phyloP scores from a whole-genome alignment of 2,329 filamentous ascomycete genomes.

The Coniosporium tulheliwenetii region DNA sequence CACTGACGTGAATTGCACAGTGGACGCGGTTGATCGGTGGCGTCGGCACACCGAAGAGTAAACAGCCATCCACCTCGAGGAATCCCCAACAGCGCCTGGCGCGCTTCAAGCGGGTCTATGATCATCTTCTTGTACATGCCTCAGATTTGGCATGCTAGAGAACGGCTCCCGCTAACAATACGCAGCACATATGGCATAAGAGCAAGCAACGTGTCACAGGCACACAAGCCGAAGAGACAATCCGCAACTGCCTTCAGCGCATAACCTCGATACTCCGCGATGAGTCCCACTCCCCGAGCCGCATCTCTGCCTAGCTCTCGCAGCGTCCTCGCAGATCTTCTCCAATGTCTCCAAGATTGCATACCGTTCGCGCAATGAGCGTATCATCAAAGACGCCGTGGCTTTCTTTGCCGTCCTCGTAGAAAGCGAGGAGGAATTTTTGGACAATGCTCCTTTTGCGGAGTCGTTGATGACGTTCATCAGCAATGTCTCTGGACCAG shows the following conservation, averaged over 20 bases:
- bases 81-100: constrained; percentile 44
- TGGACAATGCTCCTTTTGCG: constrained; percentile 75
- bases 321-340: constrained; percentile 75
- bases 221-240: constrained; percentile 31
- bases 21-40: constrained; percentile 48
- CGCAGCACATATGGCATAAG: constrained; percentile 45
- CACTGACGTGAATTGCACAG: constrained; percentile 15
- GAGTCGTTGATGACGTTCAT: constrained; percentile 76
- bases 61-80: constrained; percentile 30
- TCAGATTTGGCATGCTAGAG: not conserved
- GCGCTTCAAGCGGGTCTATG: constrained; percentile 45
- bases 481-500: constrained; percentile 59
- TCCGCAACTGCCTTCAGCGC: constrained; percentile 38
- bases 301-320: constrained; percentile 82
- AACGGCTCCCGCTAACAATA: constrained; percentile 2
- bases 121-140: constrained; percentile 35
- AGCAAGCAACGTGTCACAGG: constrained; percentile 35
- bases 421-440: constrained; percentile 92
- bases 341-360: constrained; percentile 81
- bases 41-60: constrained; percentile 28
- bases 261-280: constrained; percentile 61
- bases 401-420: constrained; percentile 81
- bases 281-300: constrained; percentile 79
- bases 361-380: constrained; percentile 67
- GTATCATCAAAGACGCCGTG: constrained; percentile 71